A percentile compares a stretch with the other conserved stretches of the same genome.
phyloP scores from a whole-genome alignment of 2,329 filamentous ascomycete species.

The Fusarium sp. region DNA sequence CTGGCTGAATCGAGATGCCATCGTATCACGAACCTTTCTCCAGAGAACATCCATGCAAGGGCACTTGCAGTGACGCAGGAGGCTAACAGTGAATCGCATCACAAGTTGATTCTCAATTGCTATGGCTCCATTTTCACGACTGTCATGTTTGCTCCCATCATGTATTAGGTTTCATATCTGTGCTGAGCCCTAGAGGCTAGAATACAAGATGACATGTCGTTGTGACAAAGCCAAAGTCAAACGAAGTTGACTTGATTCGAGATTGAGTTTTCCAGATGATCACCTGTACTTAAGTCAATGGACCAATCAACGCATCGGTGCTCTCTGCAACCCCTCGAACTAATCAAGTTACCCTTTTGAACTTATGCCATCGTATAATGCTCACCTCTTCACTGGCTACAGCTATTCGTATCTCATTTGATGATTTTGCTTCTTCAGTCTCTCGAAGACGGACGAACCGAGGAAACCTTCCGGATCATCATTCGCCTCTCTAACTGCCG shows the following conservation, averaged over 20 bases:
- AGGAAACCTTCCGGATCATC: not conserved
- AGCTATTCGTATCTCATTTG: constrained; percentile 8
- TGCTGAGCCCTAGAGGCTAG: not conserved
- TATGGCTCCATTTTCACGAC: constrained; percentile 33
- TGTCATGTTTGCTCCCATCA: constrained; percentile 21
- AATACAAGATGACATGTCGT: not conserved
- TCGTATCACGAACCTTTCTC: constrained; percentile 12
- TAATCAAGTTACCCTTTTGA: constrained; percentile 3
- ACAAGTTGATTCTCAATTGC: constrained; percentile 13
- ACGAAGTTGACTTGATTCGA: not conserved
- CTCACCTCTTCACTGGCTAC: constrained; percentile 7
- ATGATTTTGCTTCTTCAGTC: constrained; percentile 2
- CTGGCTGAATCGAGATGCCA: constrained; percentile 31
- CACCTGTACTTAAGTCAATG: not conserved
- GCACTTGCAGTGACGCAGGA: constrained; percentile 21
- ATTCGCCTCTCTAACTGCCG: constrained; percentile 1
- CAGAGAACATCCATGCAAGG: constrained; percentile 28
- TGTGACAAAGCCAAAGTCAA: not conserved
- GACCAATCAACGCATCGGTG: constrained; percentile 20
- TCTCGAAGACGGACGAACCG: constrained; percentile 21
- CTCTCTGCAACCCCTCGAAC: not conserved
- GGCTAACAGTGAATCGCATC: constrained; percentile 11
- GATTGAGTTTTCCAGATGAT: constrained; percentile 1
- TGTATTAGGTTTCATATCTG: constrained; percentile 5
- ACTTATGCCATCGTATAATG: not conserved